Base-by-base conservation (phyloP, 2,329 filamentous ascomycete genomes). In the Botrytis galanthina region DNA sequence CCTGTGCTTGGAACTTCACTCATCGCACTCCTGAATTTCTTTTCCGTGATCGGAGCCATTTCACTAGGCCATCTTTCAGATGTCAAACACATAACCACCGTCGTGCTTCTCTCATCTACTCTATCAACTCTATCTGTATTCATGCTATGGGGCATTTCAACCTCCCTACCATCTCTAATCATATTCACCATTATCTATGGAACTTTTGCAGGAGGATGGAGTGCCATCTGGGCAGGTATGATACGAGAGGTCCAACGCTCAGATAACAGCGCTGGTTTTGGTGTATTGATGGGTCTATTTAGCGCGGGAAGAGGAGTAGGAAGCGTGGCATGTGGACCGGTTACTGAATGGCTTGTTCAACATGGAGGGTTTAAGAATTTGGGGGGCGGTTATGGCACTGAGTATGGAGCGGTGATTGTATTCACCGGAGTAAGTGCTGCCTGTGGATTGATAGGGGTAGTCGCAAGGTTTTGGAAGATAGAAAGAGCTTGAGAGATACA, bases 281-380 rank as follows among this genome's bases (percentile, higher is more conserved):
- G 83, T 0, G 77, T 78, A 12, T 76, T 83, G 3, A 80, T 83
- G 74, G 81, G 81, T 4, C 75, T 83, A 66, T 89, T 91, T 85
- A 86, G 87, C 35, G 85, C 87, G 7, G 89, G 89, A 0, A 83
- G 90, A 60, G 90, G 90, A 0, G 82, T 92, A 1, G 90, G 90
- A 0, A 91, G 91, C 75, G 84, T 91, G 51, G 82, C 83, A 4
- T 87, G 83, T 16, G 89, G 89, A 0, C 88, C 89, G 10, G 66
- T 90, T 73, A 90, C 88, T 76, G 86, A 87, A 70, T 83, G 81
- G 1, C 79, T 90, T 66, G 79, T 90, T 35, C 81, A 80, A 60
- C 83, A 83, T 1, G 82, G 83, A 73, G 83, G 85, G 39, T 87
- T 83, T 83, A 78, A 80, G 73, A 82, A 80, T 39, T 78, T 80